Conservation (phyloP, 345 rosid species). For the Gossypioides kirkii region DNA sequence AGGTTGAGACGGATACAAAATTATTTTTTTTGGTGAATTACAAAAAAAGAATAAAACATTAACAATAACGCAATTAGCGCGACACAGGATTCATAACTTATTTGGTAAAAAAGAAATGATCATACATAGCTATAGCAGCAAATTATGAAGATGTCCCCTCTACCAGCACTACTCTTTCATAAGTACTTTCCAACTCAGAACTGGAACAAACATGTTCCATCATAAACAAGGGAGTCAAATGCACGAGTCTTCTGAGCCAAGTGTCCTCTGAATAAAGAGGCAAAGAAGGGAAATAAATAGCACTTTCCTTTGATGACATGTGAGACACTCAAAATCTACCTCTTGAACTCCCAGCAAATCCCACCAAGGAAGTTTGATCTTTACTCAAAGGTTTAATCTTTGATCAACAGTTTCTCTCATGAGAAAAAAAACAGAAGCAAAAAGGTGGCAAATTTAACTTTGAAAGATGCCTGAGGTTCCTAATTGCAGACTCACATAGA, state of each 20-base stretch:
- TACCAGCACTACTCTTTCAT: too few species aligned
- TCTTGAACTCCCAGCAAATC: neutral
- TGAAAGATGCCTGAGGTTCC: neutral
- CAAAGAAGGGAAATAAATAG: neutral
- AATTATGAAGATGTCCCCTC: neutral
- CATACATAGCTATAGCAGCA: neutral
- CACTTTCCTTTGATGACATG: neutral
- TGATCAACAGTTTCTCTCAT: neutral
- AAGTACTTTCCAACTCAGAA: neutral
- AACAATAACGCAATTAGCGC: too few species aligned
- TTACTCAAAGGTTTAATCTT: neutral
- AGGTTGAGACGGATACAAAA: too few species aligned
- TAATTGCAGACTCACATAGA: conserved; percentile 1
- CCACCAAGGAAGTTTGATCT: neutral
- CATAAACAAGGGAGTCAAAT: neutral
- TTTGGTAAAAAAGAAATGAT: neutral
- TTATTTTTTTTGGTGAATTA: too few species aligned
- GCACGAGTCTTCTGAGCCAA: neutral
- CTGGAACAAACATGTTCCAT: neutral
- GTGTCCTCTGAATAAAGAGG: neutral
- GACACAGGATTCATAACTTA: too few species aligned
- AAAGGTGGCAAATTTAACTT: neutral
- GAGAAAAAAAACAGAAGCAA: neutral
- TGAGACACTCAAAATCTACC: neutral
- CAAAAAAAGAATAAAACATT: too few species aligned